phyloP scores from a whole-genome alignment of 2,329 filamentous ascomycete species.

The Sporothrix globosa region DNA sequence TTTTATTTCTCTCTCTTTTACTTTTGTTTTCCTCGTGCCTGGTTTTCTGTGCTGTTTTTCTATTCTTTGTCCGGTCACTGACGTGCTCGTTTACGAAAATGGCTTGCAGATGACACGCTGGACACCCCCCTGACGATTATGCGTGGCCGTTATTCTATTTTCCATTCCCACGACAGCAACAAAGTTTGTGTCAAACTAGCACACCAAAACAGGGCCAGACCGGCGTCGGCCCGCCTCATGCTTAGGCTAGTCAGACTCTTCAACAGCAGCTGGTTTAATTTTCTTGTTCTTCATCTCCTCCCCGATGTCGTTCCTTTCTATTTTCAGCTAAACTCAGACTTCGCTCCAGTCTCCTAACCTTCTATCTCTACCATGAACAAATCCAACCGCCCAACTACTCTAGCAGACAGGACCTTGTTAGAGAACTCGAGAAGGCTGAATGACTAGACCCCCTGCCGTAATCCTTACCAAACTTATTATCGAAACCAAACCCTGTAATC shows the following conservation, averaged over 20 bases:
- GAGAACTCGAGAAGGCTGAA: constrained; percentile 20
- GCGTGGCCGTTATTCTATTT: constrained; percentile 13
- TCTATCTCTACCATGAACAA: not conserved
- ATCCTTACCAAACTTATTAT: not conserved
- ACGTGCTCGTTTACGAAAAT: constrained; percentile 12
- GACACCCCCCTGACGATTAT: constrained; percentile 16
- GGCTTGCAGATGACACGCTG: constrained; percentile 13
- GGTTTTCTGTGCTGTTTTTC: not conserved
- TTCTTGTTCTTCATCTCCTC: not conserved
- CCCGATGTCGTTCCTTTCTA: not conserved
- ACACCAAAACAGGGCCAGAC: constrained; percentile 3
- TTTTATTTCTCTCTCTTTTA: not conserved
- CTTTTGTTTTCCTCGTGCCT: not conserved
- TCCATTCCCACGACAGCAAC: constrained; percentile 9
- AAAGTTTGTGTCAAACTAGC: constrained; percentile 5
- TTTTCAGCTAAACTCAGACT: no score
- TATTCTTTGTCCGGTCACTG: not conserved
- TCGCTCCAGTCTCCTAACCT: not conserved
- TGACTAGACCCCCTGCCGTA: constrained; percentile 1
- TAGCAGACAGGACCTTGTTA: not conserved
- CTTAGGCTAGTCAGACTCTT: not conserved
- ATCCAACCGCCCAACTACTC: no score
- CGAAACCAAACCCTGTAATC: not conserved
- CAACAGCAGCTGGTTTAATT: not conserved
- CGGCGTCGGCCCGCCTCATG: not conserved